Conservation (phyloP, 306 rosid genomes). For the Styphnolobium japonicum region DNA sequence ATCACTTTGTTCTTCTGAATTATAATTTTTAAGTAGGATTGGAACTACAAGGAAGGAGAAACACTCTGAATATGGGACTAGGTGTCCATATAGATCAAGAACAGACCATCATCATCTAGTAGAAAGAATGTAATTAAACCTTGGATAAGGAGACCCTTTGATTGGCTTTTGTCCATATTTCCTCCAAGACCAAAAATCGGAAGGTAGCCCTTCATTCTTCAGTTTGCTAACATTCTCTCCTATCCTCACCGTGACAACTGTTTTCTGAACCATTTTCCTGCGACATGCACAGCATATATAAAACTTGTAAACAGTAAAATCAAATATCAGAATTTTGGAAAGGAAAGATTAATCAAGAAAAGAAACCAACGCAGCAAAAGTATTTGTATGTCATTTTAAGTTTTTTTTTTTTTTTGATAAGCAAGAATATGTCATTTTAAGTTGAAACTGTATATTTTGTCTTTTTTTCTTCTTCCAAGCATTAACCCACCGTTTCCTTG, state of each 20-base stretch:
- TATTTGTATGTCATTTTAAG: background rate
- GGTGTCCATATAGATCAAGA: slow-evolving; percentile 3
- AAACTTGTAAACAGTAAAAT: background rate
- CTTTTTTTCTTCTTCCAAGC: background rate
- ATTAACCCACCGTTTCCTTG: slow-evolving; percentile 51
- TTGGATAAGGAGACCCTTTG: slow-evolving; percentile 94
- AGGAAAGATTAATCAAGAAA: background rate
- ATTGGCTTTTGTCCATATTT: slow-evolving; percentile 97
- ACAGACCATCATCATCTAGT: background rate
- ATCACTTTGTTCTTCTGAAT: background rate
- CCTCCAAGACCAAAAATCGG: slow-evolving; percentile 97
- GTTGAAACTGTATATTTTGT: background rate
- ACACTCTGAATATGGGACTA: background rate
- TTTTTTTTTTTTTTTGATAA: too few species aligned
- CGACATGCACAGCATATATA: slow-evolving; percentile 21
- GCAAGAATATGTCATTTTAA: too few species aligned
- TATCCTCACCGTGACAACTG: slow-evolving; percentile 64
- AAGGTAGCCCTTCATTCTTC: slow-evolving; percentile 88
- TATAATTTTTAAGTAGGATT: background rate
- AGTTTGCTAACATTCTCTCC: slow-evolving; percentile 71
- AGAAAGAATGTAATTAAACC: slow-evolving; percentile 41
- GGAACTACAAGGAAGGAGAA: background rate
- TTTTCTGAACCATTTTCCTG: slow-evolving; percentile 72
- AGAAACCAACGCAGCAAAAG: background rate
- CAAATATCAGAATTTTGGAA: background rate